Evolutionary conservation across 352 stramenopile species (phyloP), one percentile per base, ranked within the genome.

Genomic region (Phytophthora tubulina): DNA sequence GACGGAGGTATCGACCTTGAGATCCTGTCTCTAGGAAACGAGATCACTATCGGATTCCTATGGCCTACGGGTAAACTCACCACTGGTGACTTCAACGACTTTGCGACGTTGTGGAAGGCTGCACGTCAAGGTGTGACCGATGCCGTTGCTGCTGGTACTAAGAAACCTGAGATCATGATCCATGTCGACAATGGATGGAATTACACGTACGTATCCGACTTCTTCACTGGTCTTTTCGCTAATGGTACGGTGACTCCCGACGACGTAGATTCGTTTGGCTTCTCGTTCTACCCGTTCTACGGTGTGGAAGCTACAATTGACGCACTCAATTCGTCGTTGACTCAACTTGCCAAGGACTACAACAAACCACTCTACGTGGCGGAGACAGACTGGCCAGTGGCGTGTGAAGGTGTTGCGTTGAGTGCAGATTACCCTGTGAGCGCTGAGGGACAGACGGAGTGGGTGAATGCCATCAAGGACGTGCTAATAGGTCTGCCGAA

Each of bases 281-380:
- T 81, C 36, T 79, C 71, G 13, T 81, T 81, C 63, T 81, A 79
- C 59, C 75, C 71, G 44, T 78, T 73, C 65, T 81, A 81, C 58
- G 61, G 51, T 14, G 75, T 56, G 17, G 54, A 71, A 13, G 71
- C 75, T n/a, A 81, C 71, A 6, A 77, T 81, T 39, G 54, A 63
- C 6, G 64, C 67, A 8, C 68, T 81, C 10, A 72, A 72, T 2
- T 62, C 58, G 8, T 79, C 75, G 45, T 35, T 81, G 14, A 72
- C 67, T 33, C 52, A 64, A 38, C 2, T 81, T 9, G 67, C 75
- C 13, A 79, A 67, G 42, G 64, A 56, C 6, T 81, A 81, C 52
- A 70, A 53, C 49, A 77, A 77, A 35, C 73, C 59, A 3, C 55
- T 77, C 35, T 80, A 80, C 64, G 57, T 77, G 0, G 68, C 73